Evolutionary conservation across 208 protist genomes (phyloP).

Genomic region (Angomonas ambiguus): DNA sequence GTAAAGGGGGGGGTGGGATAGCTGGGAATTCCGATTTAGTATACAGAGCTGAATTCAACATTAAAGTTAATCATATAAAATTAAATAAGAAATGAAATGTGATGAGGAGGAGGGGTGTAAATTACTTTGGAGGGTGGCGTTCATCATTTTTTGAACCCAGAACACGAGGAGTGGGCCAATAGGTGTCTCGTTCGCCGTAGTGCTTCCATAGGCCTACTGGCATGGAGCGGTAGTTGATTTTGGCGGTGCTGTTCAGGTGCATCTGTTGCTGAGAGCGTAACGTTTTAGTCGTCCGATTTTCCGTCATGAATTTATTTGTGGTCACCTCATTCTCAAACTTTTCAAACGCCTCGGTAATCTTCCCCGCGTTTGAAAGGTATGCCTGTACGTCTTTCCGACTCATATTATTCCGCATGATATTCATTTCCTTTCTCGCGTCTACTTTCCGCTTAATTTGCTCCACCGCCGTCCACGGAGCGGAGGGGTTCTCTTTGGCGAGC

Average conservation of each 20-base stretch:
- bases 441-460: constrained; percentile 25
- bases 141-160: constrained; percentile 46
- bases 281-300: constrained; percentile 66
- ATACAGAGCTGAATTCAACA: constrained; percentile 11
- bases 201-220: constrained; percentile 83
- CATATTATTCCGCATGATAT: constrained; percentile 51
- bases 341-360: constrained; percentile 75
- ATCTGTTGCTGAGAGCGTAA: constrained; percentile 84
- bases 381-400: constrained; percentile 58
- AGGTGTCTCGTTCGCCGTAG: constrained; percentile 69
- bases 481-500: constrained; percentile 37
- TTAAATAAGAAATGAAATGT: constrained; percentile 15
- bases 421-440: constrained; percentile 34
- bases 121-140: constrained; percentile 18
- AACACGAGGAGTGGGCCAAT: constrained; percentile 69
- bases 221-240: constrained; percentile 89
- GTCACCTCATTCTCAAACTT: constrained; percentile 85
- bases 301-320: constrained; percentile 78
- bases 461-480: constrained; percentile 67
- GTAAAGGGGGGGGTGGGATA: neutral
- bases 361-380: constrained; percentile 60
- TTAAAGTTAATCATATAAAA: neutral
- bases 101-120: neutral
- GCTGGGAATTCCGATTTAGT: neutral
- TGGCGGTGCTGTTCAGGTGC: constrained; percentile 84